These are phyloP conservation scores for Neltuma alba DNA, from an alignment of 306 rosid species.

Conservation along the genomic window DNA sequence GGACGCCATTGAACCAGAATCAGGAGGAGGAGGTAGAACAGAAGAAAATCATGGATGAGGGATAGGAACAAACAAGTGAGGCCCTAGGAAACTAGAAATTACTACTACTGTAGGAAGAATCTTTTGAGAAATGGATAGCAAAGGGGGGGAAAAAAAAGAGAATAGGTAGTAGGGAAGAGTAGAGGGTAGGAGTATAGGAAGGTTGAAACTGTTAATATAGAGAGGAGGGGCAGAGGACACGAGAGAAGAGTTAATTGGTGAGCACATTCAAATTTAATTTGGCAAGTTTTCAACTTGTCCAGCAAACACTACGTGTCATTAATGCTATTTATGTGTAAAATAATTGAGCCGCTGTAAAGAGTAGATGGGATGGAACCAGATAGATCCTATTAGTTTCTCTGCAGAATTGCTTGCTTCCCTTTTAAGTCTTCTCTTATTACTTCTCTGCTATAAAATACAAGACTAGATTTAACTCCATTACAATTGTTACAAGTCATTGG, in stretches of 20 bases:
- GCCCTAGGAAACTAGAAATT: neutral
- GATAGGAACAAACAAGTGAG: neutral
- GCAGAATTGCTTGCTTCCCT: slow-evolving; percentile 25
- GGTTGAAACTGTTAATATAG: slow-evolving; percentile 1
- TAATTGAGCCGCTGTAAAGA: neutral
- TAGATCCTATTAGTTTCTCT: neutral
- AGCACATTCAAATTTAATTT: slow-evolving; percentile 12
- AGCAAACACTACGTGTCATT: slow-evolving; percentile 8
- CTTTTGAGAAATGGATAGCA: neutral
- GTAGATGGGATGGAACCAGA: neutral
- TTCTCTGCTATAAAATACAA: neutral
- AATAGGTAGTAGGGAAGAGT: neutral
- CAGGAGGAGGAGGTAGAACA: too few species aligned
- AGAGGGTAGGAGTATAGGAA: slow-evolving; percentile 14
- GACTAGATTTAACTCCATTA: neutral
- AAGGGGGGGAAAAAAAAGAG: neutral
- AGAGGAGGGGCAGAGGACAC: slow-evolving; percentile 27
- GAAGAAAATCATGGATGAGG: slow-evolving; percentile 19
- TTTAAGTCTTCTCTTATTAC: slow-evolving; percentile 24
- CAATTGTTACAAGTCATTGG: slow-evolving; percentile 3
- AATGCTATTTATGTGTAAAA: slow-evolving; percentile 1
- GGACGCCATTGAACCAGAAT: slow-evolving; percentile 39
- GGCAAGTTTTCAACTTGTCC: slow-evolving; percentile 32
- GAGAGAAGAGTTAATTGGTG: slow-evolving; percentile 16
- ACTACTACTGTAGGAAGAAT: slow-evolving; percentile 1